These are phyloP conservation scores for Lyophyllum atratum DNA, from an alignment of 768 basidiomycete species.

Conservation along the genomic window DNA sequence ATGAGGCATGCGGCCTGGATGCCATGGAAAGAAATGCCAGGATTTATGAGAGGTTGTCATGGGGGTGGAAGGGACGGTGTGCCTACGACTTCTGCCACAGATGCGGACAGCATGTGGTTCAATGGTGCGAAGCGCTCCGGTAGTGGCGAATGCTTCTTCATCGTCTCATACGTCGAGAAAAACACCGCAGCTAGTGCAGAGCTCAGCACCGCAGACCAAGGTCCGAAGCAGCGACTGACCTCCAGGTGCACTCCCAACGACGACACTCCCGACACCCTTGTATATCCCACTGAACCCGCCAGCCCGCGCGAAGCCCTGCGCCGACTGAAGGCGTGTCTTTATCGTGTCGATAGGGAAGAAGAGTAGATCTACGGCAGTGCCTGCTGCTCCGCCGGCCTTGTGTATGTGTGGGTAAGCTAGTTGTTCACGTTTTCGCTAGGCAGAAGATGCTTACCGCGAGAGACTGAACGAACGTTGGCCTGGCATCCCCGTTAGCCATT, in stretches of 20 bases:
- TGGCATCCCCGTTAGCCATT: too few relatives aligned
- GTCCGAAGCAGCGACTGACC: conserved; percentile 48
- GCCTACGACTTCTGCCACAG: conserved; percentile 62
- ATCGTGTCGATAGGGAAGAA: conserved; percentile 98
- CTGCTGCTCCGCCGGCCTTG: conserved; percentile 71
- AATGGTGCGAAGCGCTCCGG: conserved; percentile 55
- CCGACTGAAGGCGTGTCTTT: conserved; percentile 92
- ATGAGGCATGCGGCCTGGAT: conserved; percentile 83
- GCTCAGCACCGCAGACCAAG: not conserved
- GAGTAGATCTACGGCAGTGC: conserved; percentile 86
- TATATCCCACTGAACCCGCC: conserved; percentile 93
- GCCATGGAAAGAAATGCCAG: not conserved
- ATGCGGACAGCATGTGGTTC: conserved; percentile 59
- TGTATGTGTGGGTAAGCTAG: conserved; percentile 5
- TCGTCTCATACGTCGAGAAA: conserved; percentile 91
- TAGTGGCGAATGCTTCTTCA: conserved; percentile 76
- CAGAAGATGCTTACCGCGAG: conserved; percentile 23
- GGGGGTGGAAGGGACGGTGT: too few relatives aligned
- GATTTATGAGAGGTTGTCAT: too few relatives aligned
- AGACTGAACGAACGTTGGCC: conserved; percentile 32
- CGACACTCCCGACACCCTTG: conserved; percentile 89
- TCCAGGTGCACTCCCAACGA: conserved; percentile 37
- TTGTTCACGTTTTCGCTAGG: not conserved
- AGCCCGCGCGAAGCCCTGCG: conserved; percentile 79
- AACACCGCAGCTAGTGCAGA: conserved; percentile 78